These are phyloP conservation scores for Wallacemonas sp. DNA, from an alignment of 208 protist species.

Conservation along the genomic window DNA sequence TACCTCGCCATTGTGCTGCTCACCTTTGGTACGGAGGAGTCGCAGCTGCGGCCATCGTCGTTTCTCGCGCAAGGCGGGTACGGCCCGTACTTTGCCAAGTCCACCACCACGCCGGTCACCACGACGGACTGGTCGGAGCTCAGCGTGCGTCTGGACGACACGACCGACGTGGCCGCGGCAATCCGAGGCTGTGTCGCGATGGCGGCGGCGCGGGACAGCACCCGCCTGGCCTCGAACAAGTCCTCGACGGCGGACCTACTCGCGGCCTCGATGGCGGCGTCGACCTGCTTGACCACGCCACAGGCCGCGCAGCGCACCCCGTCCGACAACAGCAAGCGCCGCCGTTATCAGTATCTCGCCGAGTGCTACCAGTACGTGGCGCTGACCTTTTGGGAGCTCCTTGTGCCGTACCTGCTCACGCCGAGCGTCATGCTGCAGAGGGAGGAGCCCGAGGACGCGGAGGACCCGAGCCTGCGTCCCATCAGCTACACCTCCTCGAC, in stretches of 20 bases:
- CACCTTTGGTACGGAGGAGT: conserved; percentile 41
- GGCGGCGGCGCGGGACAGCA: not conserved
- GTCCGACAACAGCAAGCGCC: conserved; percentile 18
- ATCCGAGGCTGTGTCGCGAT: not conserved
- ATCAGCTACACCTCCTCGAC: conserved; percentile 15
- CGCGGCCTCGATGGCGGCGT: conserved; percentile 13
- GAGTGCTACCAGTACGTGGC: conserved; percentile 30
- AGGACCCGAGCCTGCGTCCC: not conserved
- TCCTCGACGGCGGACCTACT: conserved; percentile 10
- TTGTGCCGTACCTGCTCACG: conserved; percentile 23
- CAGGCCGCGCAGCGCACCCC: not conserved
- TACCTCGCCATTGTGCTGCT: conserved; percentile 43
- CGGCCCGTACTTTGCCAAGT: conserved; percentile 5
- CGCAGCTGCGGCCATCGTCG: conserved; percentile 17
- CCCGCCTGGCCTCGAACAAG: not conserved
- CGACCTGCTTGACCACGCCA: not conserved
- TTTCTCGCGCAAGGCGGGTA: conserved; percentile 13
- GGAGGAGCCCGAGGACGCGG: not conserved
- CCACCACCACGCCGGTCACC: not conserved
- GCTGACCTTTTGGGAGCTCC: conserved; percentile 23
- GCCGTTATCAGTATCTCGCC: conserved; percentile 27
- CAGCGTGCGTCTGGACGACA: conserved; percentile 6
- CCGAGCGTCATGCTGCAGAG: conserved; percentile 5
- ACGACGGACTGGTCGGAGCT: not conserved
- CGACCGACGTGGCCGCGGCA: not conserved